These are phyloP conservation scores for Taphrina wiesneri DNA, from an alignment of 1,139 yeast genomes.

Conservation along the genomic window DNA sequence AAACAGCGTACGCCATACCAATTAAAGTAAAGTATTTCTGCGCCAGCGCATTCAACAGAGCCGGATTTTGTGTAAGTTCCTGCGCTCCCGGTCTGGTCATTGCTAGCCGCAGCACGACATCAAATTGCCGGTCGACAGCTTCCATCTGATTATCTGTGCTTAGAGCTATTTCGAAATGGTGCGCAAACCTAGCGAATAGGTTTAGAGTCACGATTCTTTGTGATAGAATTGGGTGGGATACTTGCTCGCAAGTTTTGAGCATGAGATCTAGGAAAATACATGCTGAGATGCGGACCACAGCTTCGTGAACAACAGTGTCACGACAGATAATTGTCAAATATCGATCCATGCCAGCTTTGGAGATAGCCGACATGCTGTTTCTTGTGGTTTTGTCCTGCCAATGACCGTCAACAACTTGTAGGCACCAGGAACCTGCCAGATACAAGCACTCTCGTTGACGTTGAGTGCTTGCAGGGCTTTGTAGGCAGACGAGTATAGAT, in stretches of 20 bases:
- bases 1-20: neutral
- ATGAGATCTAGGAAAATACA: constrained; percentile 14
- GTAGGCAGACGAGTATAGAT: neutral
- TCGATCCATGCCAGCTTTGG: neutral
- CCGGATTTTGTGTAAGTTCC: neutral
- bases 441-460: constrained; percentile 14
- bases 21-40: neutral
- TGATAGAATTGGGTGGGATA: neutral
- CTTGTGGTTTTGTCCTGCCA: neutral
- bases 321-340: constrained; percentile 11
- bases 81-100: constrained; percentile 21
- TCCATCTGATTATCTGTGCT: neutral
- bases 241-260: neutral
- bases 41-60: neutral
- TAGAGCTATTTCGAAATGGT: constrained; percentile 8
- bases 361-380: neutral
- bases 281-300: constrained; percentile 4
- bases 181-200: neutral
- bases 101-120: constrained; percentile 12
- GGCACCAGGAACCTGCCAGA: constrained; percentile 3
- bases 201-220: constrained; percentile 5
- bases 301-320: neutral
- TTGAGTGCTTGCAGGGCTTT: constrained; percentile 14
- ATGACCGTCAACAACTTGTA: neutral
- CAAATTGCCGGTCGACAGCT: constrained; percentile 16